Evolutionary conservation across 2,329 filamentous ascomycete species (phyloP), one percentile per base, ranked within the genome.

Genomic region (Aspergillus sp.): DNA sequence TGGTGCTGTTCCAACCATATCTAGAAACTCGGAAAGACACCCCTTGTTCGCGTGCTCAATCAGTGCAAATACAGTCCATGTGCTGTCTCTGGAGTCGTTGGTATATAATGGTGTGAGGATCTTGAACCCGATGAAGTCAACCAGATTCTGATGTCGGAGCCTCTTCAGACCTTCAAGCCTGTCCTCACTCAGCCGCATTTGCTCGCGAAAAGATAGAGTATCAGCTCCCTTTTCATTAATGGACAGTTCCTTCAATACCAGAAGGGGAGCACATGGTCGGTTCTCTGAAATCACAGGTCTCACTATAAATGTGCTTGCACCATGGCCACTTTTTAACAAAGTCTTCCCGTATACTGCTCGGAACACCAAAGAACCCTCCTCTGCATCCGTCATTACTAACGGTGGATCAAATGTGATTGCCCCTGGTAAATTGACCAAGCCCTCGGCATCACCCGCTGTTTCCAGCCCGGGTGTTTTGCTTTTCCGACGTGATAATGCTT

Each of bases 41-140:
- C 91, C 92, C 71, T 90, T 92, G 52, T 91, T 89, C 11, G 90
- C 90, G 66, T 90, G 83, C 48, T 93, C 89, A 43, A 84, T 87
- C 21, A 97, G 79, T 3, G 95, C 80, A 64, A 85, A 89, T 54
- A 96, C 83, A 27, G 86, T 88, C 89, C 91, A 96, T 6, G 75
- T 63, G 66, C 72, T 70, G 37, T 74, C 70, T 27, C 72, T 65
- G 40, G 70, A 68, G 48, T 82, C 75, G 40, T 76, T 70, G 15
- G 77, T 68, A 55, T 66, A 64, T 47, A 73, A 49, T 67, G 76
- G 62, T 56, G 83, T 79, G 68, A 89, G 82, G 60, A 97, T 89
- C 65, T 90, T 91, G 76, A 92, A 96, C 60, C 93, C 91, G 57
- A 96, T 80, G 39, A 98, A 81, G 50, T 90, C 86, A 44, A 95